phyloP scores from a whole-genome alignment of 306 rosid genomes.

The Corylus heterophylla region DNA sequence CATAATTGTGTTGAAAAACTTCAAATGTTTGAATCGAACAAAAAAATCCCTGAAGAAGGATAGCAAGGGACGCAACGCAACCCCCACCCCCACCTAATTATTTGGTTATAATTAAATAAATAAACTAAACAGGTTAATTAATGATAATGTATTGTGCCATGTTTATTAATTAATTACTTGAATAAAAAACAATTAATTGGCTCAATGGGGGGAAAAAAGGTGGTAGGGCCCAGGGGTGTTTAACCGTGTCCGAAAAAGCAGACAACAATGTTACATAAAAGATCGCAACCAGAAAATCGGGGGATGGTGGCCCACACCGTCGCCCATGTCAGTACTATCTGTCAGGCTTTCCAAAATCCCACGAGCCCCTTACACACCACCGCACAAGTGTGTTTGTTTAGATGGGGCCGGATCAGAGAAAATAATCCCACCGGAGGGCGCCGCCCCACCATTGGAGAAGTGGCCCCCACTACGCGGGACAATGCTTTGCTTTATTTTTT shows the following conservation, averaged over 20 bases:
- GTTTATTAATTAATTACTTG: too few relatives aligned
- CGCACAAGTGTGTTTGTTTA: neutral
- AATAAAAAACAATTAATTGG: neutral
- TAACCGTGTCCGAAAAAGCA: neutral
- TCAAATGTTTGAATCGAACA: too few relatives aligned
- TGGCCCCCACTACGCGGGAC: slow-evolving; percentile 13
- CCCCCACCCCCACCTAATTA: too few relatives aligned
- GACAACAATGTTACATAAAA: slow-evolving; percentile 10
- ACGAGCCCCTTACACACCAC: neutral
- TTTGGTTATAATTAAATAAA: too few relatives aligned
- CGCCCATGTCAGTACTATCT: neutral
- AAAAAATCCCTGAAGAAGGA: too few relatives aligned
- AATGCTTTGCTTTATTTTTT: neutral
- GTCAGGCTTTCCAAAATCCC: neutral
- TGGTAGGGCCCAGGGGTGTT: slow-evolving; percentile 5
- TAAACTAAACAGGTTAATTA: too few relatives aligned
- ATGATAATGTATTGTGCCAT: too few relatives aligned
- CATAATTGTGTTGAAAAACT: too few relatives aligned
- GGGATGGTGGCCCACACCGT: slow-evolving; percentile 13
- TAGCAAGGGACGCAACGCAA: too few relatives aligned
- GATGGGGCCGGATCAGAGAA: neutral
- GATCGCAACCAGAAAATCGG: slow-evolving; percentile 14
- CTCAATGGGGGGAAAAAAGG: neutral
- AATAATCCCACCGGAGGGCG: neutral
- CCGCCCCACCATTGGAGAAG: slow-evolving; percentile 19